These are phyloP conservation scores for Fistulifera pelliculosa DNA, from an alignment of 108 stramenopile species.

Conservation along the genomic window DNA sequence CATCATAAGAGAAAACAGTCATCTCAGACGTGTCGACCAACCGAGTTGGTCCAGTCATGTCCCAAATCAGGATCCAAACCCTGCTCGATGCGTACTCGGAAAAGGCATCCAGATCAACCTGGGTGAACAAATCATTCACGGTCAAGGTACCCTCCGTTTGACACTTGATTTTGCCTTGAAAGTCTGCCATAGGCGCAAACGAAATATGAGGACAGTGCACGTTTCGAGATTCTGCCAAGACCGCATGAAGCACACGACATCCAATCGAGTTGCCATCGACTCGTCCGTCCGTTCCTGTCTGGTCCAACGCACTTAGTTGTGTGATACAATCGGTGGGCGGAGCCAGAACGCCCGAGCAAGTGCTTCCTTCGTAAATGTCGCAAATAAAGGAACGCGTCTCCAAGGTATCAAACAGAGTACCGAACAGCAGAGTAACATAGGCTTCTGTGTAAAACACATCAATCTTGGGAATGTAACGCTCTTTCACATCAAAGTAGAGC, in stretches of 20 bases:
- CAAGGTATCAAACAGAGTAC: background rate
- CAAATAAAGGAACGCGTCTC: background rate
- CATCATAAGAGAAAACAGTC: no score
- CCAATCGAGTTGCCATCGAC: background rate
- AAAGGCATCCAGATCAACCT: background rate
- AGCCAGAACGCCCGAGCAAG: background rate
- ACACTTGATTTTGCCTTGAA: constrained; percentile 4
- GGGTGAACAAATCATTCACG: constrained; percentile 7
- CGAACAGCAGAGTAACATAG: background rate
- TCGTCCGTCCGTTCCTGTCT: background rate
- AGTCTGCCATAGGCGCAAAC: background rate
- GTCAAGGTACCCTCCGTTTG: constrained; percentile 6
- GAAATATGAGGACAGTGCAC: background rate
- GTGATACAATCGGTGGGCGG: background rate
- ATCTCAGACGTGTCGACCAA: no score
- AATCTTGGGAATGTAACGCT: background rate
- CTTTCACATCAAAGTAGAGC: background rate
- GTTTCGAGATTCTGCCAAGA: background rate
- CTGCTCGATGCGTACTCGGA: background rate
- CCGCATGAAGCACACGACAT: background rate
- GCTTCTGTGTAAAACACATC: background rate
- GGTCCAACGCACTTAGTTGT: background rate
- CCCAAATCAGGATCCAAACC: background rate
- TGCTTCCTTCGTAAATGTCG: background rate
- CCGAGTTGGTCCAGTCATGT: no score